A percentile compares a stretch with the other conserved stretches of the same genome.
Conservation (phyloP, 129 eudicot genomes). For the Tagetes patula region DNA sequence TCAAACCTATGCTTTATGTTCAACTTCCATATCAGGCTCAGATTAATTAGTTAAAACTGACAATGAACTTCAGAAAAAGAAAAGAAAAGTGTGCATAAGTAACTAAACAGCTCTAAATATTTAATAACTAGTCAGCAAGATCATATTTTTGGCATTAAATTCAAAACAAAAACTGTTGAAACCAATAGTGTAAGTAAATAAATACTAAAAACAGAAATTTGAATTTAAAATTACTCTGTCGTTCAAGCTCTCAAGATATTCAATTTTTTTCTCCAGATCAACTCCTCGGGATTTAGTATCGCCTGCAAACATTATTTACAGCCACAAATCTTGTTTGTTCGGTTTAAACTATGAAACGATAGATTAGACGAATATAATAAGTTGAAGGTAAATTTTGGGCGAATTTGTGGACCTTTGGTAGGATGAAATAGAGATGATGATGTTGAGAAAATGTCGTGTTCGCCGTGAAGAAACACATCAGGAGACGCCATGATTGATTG, state of each 20-base stretch:
- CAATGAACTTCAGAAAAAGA: background rate
- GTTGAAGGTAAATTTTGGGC: background rate
- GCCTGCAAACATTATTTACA: slow-evolving; percentile 49
- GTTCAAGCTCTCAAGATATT: slow-evolving; percentile 77
- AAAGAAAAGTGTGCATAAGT: background rate
- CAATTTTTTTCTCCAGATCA: slow-evolving; percentile 79
- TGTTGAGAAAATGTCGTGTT: slow-evolving; percentile 41
- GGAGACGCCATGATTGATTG: slow-evolving; percentile 69
- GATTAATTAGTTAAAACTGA: background rate
- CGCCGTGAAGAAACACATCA: slow-evolving; percentile 46
- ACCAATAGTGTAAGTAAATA: too few relatives aligned
- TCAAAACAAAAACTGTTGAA: background rate
- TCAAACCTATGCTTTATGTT: background rate
- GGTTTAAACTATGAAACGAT: background rate
- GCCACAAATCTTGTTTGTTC: background rate
- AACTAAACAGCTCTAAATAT: background rate
- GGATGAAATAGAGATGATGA: slow-evolving; percentile 43
- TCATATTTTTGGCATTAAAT: background rate
- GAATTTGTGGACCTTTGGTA: slow-evolving; percentile 45
- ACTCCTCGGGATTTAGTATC: slow-evolving; percentile 56
- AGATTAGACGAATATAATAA: too few relatives aligned
- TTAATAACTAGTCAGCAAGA: slow-evolving; percentile 12
- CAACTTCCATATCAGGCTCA: background rate
- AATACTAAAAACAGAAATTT: background rate
- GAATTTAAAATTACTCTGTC: slow-evolving; percentile 52